Evolutionary conservation across 2,329 filamentous ascomycete species (phyloP).

Genomic region (Arthrobotrys sphaeroides): DNA sequence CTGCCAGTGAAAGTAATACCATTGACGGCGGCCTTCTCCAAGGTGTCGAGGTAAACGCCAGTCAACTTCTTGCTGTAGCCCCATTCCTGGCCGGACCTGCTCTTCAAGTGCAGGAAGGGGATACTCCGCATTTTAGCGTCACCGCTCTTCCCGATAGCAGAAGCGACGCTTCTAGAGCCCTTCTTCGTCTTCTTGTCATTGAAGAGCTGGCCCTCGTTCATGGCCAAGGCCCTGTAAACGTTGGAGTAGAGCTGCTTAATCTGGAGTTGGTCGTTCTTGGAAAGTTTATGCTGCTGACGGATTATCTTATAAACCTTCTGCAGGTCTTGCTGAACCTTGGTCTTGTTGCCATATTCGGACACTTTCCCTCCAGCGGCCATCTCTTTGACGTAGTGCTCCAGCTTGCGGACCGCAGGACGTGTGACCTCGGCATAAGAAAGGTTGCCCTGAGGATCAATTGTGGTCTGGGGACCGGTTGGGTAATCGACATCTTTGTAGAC

Average conservation of each 20-base stretch:
- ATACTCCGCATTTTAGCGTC: constrained; percentile 98
- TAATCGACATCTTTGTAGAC: constrained; percentile 96
- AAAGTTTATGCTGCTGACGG: constrained; percentile 96
- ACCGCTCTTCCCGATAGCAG: constrained; percentile 63
- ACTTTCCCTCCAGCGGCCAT: constrained; percentile 99
- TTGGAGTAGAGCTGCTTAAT: constrained; percentile 96
- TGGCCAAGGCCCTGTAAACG: constrained; percentile 89
- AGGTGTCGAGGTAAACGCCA: constrained; percentile 86
- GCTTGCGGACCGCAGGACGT: constrained; percentile 87
- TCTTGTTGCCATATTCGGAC: constrained; percentile 96
- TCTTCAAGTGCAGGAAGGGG: constrained; percentile 95
- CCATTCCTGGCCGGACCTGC: constrained; percentile 92
- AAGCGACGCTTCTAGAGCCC: constrained; percentile 65
- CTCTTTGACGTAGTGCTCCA: constrained; percentile 97
- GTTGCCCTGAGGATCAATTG: constrained; percentile 90
- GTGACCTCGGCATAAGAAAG: constrained; percentile 90
- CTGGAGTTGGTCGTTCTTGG: constrained; percentile 93
- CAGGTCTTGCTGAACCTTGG: constrained; percentile 96
- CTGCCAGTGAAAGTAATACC: constrained; percentile 94
- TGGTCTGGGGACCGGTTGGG: constrained; percentile 90
- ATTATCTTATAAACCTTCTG: constrained; percentile 97
- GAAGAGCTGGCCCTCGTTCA: constrained; percentile 98
- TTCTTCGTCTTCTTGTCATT: constrained; percentile 76
- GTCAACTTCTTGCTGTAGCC: constrained; percentile 99
- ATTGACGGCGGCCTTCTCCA: constrained; percentile 84